phyloP scores from a whole-genome alignment of 805 yeast species.

The Metschnikowia picachoensis region DNA sequence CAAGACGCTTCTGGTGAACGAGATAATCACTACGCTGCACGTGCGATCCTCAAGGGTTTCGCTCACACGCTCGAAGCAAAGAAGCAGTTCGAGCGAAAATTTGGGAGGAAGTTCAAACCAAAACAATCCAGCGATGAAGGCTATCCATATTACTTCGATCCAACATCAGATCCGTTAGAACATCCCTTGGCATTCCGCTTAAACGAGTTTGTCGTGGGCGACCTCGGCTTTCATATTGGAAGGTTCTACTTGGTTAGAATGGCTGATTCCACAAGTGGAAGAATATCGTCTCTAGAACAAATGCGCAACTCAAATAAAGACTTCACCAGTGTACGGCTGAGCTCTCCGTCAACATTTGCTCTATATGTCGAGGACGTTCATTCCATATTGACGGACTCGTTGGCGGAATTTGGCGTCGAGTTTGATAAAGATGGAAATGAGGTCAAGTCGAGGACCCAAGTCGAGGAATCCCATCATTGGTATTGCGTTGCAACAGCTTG shows the following conservation, averaged over 20 bases:
- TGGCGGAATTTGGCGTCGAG: constrained; percentile 31
- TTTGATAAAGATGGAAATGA: constrained; percentile 32
- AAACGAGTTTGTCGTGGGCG: constrained; percentile 36
- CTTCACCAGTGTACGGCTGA: constrained; percentile 6
- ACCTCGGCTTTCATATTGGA: constrained; percentile 38
- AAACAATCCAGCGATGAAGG: neutral
- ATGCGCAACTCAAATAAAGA: constrained; percentile 27
- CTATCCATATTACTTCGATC: constrained; percentile 29
- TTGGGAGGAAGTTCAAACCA: constrained; percentile 24
- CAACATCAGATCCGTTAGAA: constrained; percentile 33
- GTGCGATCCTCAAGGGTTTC: constrained; percentile 35
- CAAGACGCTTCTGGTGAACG: constrained; percentile 39
- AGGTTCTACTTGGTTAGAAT: constrained; percentile 37
- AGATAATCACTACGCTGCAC: constrained; percentile 34
- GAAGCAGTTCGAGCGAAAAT: constrained; percentile 29
- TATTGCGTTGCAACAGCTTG: constrained; percentile 35
- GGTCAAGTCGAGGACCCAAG: constrained; percentile 11
- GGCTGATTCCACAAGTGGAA: constrained; percentile 34
- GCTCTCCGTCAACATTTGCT: constrained; percentile 30
- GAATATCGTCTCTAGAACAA: constrained; percentile 31
- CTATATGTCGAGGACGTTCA: constrained; percentile 42
- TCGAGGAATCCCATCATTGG: constrained; percentile 21
- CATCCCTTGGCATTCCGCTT: constrained; percentile 33
- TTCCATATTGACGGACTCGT: constrained; percentile 25
- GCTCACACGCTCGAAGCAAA: constrained; percentile 29